Percentiles rank a stretch among this genome's conserved stretches.
These are phyloP conservation scores for Rhododendron vialii DNA, from an alignment of 148 eudicot genomes.

Conservation along the genomic window DNA sequence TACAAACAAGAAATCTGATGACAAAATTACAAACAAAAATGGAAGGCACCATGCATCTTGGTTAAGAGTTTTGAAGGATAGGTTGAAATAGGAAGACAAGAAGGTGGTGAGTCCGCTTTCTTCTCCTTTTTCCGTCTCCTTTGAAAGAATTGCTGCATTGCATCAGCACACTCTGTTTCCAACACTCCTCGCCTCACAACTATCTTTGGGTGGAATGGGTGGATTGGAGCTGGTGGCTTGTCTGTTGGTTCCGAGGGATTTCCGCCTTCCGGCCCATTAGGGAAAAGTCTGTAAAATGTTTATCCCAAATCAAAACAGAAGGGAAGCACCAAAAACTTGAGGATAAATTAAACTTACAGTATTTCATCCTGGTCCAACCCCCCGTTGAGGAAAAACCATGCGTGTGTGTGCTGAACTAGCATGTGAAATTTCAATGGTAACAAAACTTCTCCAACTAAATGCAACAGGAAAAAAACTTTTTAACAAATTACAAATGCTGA, in stretches of 20 bases:
- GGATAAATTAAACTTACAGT: neutral
- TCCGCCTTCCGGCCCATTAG: constrained; percentile 38
- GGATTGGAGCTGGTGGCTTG: constrained; percentile 73
- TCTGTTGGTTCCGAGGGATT: constrained; percentile 33
- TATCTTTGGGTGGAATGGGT: constrained; percentile 92
- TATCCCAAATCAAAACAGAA: constrained; percentile 4
- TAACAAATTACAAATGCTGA: neutral
- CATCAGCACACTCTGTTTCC: constrained; percentile 70
- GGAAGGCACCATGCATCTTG: constrained; percentile 63
- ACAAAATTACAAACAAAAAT: constrained; percentile 33
- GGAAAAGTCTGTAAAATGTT: constrained; percentile 61
- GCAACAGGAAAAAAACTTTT: neutral
- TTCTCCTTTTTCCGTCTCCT: constrained; percentile 57
- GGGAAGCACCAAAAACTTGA: neutral
- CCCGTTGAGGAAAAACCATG: neutral
- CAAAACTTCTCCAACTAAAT: neutral
- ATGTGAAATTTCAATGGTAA: neutral
- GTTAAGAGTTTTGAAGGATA: constrained; percentile 48
- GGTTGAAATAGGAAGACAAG: constrained; percentile 49
- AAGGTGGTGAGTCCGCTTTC: constrained; percentile 35
- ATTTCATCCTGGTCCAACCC: neutral
- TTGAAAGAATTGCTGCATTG: constrained; percentile 87
- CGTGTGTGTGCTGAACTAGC: neutral
- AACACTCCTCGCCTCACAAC: constrained; percentile 63
- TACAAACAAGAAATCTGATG: constrained; percentile 24